Conservation (phyloP, 148 eudicot species). For the Rhododendron simsii region DNA sequence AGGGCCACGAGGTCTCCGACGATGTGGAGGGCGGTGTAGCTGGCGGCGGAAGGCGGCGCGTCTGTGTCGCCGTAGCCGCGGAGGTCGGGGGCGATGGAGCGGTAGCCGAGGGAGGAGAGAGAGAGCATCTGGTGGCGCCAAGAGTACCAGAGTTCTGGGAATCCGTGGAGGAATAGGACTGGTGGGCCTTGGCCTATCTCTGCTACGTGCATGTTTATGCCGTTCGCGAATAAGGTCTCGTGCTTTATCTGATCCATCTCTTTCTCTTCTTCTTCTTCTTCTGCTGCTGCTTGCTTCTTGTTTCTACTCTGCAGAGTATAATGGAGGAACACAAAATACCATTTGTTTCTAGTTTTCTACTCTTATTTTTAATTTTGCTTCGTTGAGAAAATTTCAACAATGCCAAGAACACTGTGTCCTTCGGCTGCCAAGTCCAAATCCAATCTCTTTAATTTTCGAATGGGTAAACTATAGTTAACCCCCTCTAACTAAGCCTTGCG, state of each 20-base stretch:
- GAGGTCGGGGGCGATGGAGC: conserved; percentile 55
- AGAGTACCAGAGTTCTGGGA: conserved; percentile 65
- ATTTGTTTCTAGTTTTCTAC: too few species aligned
- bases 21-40: conserved; percentile 38
- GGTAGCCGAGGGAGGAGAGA: conserved; percentile 43
- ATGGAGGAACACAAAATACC: neutral
- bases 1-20: conserved; percentile 51
- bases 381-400: too few species aligned
- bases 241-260: conserved; percentile 30
- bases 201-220: conserved; percentile 37
- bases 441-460: too few species aligned
- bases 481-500: too few species aligned
- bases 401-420: too few species aligned
- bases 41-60: conserved; percentile 26
- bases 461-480: too few species aligned
- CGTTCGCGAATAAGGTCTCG: neutral
- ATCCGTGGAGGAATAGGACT: conserved; percentile 56
- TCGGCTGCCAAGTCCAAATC: too few species aligned
- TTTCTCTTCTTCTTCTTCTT: neutral
- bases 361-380: too few species aligned
- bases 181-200: conserved; percentile 40
- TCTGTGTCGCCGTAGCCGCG: conserved; percentile 61
- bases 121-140: conserved; percentile 65
- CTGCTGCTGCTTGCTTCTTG: neutral
- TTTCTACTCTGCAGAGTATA: neutral